Evolutionary conservation across 2,329 filamentous ascomycete species (phyloP).

Genomic region (Talaromyces marneffei): DNA sequence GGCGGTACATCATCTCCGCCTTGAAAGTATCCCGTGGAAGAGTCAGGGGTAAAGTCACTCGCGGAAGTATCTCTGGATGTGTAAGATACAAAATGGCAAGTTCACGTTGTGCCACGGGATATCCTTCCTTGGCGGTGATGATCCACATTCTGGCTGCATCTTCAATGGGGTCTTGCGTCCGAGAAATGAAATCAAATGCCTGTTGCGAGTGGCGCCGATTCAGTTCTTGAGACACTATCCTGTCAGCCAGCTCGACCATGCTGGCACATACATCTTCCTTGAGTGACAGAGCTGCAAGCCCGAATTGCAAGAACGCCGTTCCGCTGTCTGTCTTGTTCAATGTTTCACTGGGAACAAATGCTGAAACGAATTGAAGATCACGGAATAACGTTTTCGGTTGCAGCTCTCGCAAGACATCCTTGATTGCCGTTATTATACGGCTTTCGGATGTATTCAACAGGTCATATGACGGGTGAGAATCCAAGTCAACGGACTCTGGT

Average conservation of each 20-base stretch:
- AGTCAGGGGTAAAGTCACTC: constrained; percentile 76
- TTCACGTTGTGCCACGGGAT: constrained; percentile 83
- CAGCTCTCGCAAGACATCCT: constrained; percentile 61
- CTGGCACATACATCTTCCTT: constrained; percentile 83
- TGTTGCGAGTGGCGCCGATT: constrained; percentile 31
- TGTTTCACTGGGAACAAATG: constrained; percentile 53
- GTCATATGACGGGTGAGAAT: constrained; percentile 38
- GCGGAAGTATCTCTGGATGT: constrained; percentile 74
- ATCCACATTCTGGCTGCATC: constrained; percentile 87
- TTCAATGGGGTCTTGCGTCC: constrained; percentile 41
- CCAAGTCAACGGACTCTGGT: constrained; percentile 28
- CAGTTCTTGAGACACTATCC: constrained; percentile 56
- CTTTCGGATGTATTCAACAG: constrained; percentile 53
- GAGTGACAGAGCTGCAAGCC: constrained; percentile 76
- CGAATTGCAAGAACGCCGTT: constrained; percentile 86
- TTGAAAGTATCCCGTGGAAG: constrained; percentile 87
- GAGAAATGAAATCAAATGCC: constrained; percentile 26
- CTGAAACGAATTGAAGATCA: constrained; percentile 66
- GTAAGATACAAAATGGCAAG: constrained; percentile 90
- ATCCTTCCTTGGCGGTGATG: constrained; percentile 88
- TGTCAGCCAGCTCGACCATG: constrained; percentile 70
- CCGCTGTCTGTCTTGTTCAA: constrained; percentile 55
- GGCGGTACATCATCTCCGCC: constrained; percentile 68
- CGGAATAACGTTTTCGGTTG: constrained; percentile 77
- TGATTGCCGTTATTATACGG: constrained; percentile 59